A percentile compares a stretch with the other conserved stretches of the same genome.
Conservation (phyloP, 2,329 filamentous ascomycete species). For the Colletotrichum lentis region DNA sequence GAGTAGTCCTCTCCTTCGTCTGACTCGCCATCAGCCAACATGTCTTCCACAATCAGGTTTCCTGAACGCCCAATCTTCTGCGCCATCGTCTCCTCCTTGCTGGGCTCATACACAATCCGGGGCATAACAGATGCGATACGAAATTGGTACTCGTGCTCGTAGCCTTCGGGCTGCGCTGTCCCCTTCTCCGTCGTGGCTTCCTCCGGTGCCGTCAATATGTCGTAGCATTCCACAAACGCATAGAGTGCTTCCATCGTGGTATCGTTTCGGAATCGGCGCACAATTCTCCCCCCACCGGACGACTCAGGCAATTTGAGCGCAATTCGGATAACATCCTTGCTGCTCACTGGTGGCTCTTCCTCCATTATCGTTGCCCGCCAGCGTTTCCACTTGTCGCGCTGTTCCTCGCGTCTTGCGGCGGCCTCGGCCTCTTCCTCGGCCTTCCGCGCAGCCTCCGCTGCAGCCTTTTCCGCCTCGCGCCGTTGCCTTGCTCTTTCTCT, state of each 20-base stretch:
- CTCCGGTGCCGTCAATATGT: slow-evolving; percentile 61
- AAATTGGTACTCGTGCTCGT: slow-evolving; percentile 86
- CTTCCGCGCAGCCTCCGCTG: slow-evolving; percentile 71
- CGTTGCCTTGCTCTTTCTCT: slow-evolving; percentile 81
- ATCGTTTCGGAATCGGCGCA: slow-evolving; percentile 76
- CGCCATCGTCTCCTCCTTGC: slow-evolving; percentile 70
- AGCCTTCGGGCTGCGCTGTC: slow-evolving; percentile 66
- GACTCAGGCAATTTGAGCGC: slow-evolving; percentile 69
- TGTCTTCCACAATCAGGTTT: slow-evolving; percentile 86
- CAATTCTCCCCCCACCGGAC: slow-evolving; percentile 73
- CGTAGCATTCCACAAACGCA: slow-evolving; percentile 93
- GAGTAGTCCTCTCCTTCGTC: slow-evolving; percentile 30
- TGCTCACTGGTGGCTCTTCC: slow-evolving; percentile 69
- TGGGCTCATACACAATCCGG: slow-evolving; percentile 78
- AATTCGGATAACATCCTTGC: slow-evolving; percentile 76
- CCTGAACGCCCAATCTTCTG: slow-evolving; percentile 82
- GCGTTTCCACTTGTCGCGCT: slow-evolving; percentile 73
- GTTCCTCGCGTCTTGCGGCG: slow-evolving; percentile 58
- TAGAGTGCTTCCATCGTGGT: slow-evolving; percentile 87
- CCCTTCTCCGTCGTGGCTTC: slow-evolving; percentile 41
- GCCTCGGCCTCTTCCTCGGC: slow-evolving; percentile 69
- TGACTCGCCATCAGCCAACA: slow-evolving; percentile 49
- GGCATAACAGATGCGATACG: slow-evolving; percentile 86
- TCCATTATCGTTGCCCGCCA: slow-evolving; percentile 78
- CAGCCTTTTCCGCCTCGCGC: slow-evolving; percentile 77